Conservation (phyloP, 208 protist species). For the Trypanosoma vivax region DNA sequence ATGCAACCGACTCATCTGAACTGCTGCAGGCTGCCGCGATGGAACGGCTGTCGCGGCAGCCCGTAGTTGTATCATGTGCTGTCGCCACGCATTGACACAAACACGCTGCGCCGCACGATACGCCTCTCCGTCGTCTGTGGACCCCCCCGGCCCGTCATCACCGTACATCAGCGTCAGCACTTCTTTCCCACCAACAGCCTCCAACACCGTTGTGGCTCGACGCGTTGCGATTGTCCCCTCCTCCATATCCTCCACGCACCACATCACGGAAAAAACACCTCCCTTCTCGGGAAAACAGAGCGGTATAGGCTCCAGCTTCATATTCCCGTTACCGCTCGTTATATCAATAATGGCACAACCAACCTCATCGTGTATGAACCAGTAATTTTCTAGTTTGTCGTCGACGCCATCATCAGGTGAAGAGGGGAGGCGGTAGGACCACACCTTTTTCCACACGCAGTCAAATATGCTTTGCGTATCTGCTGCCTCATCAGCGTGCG, state of each 20-base stretch:
- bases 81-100: slow-evolving; percentile 25
- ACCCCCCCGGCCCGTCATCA: not conserved
- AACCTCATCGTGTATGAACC: slow-evolving; percentile 48
- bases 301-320: slow-evolving; percentile 37
- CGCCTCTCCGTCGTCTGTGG: not conserved
- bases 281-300: slow-evolving; percentile 36
- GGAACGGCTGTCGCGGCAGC: not conserved
- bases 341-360: slow-evolving; percentile 34
- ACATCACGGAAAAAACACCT: slow-evolving; percentile 43
- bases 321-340: slow-evolving; percentile 24
- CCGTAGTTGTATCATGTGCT: slow-evolving; percentile 1
- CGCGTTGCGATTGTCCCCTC: slow-evolving; percentile 25
- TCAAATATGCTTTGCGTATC: slow-evolving; percentile 21
- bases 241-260: slow-evolving; percentile 33
- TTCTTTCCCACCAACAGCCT: slow-evolving; percentile 14
- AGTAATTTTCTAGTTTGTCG: slow-evolving; percentile 22
- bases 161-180: slow-evolving; percentile 1
- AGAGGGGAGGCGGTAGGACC: slow-evolving; percentile 23
- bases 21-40: not conserved
- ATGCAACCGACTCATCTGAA: not conserved
- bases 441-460: slow-evolving; percentile 34
- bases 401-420: slow-evolving; percentile 10
- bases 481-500: slow-evolving; percentile 1
- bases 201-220: slow-evolving; percentile 18
- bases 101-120: slow-evolving; percentile 14